A percentile compares a stretch with the other conserved stretches of the same genome.
These are phyloP conservation scores for Cetradonia linearis DNA, from an alignment of 495 filamentous ascomycete species.

Conservation along the genomic window DNA sequence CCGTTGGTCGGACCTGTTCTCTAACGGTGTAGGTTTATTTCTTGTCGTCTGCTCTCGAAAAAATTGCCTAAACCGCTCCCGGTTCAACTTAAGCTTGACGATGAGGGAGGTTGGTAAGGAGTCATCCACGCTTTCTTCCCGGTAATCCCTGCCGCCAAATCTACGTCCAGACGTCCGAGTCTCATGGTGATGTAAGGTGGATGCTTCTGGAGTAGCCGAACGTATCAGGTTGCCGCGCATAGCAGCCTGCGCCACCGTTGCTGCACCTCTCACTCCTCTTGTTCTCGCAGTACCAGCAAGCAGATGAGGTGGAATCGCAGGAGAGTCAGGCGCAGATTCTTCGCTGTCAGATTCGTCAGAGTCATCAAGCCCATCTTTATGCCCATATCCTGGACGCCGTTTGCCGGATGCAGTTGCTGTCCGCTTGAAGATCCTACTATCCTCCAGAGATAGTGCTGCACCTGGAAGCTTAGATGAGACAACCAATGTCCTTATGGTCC, in stretches of 20 bases:
- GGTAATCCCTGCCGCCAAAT: constrained; percentile 44
- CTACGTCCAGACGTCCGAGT: constrained; percentile 55
- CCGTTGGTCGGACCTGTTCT: constrained; percentile 32
- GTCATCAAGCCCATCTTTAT: constrained; percentile 59
- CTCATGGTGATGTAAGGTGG: constrained; percentile 60
- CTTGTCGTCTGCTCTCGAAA: constrained; percentile 40
- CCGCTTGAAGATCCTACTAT: constrained; percentile 75
- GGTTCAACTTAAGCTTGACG: constrained; percentile 62
- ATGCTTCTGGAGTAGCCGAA: constrained; percentile 78
- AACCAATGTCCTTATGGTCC: constrained; percentile 80
- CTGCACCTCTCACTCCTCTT: constrained; percentile 77
- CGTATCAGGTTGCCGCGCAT: constrained; percentile 66
- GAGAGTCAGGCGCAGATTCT: constrained; percentile 77
- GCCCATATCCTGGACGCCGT: constrained; percentile 40
- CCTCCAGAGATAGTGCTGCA: constrained; percentile 67
- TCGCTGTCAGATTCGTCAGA: constrained; percentile 84
- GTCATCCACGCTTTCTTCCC: constrained; percentile 66
- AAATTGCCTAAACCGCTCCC: constrained; percentile 51
- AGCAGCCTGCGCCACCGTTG: constrained; percentile 66
- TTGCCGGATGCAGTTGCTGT: constrained; percentile 46
- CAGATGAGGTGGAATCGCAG: constrained; percentile 57
- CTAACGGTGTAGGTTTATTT: constrained; percentile 28
- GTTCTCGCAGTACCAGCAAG: constrained; percentile 71
- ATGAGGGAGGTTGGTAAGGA: constrained; percentile 43
- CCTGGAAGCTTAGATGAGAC: constrained; percentile 88